Conservation (phyloP, 306 rosid species). For the Delonix regia region DNA sequence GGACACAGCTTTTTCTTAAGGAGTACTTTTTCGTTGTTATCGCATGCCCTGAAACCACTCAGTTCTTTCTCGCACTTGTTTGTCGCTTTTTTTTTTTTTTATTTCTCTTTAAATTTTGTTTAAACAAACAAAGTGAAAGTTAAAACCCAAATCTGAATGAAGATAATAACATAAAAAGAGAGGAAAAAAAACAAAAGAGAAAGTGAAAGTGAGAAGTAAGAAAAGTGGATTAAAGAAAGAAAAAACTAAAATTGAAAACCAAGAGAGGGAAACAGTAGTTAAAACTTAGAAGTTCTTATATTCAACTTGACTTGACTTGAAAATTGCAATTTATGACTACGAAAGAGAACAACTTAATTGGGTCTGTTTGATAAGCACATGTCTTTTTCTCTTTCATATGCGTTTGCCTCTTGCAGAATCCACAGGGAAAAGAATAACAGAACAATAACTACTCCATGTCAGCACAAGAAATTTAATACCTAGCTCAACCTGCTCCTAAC, state of each 20-base stretch:
- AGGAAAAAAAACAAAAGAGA: neutral
- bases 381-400: neutral
- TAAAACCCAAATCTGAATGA: neutral
- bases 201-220: slow-evolving; percentile 14
- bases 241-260: neutral
- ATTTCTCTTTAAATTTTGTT: neutral
- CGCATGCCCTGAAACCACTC: slow-evolving; percentile 44
- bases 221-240: neutral
- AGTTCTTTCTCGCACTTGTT: slow-evolving; percentile 13
- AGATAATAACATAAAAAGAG: neutral
- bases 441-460: neutral
- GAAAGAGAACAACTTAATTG: neutral
- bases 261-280: slow-evolving; percentile 24
- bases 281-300: neutral
- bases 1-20: slow-evolving; percentile 6
- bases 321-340: neutral
- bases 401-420: neutral
- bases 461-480: neutral
- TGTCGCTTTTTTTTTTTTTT: slow-evolving; percentile 4
- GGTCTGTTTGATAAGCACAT: neutral
- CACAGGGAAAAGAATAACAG: neutral
- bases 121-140: slow-evolving; percentile 17
- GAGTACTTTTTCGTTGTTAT: slow-evolving; percentile 40
- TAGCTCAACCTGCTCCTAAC: neutral
- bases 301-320: neutral